Conservation (phyloP, 805 yeast species). For the Candida insectorum region DNA sequence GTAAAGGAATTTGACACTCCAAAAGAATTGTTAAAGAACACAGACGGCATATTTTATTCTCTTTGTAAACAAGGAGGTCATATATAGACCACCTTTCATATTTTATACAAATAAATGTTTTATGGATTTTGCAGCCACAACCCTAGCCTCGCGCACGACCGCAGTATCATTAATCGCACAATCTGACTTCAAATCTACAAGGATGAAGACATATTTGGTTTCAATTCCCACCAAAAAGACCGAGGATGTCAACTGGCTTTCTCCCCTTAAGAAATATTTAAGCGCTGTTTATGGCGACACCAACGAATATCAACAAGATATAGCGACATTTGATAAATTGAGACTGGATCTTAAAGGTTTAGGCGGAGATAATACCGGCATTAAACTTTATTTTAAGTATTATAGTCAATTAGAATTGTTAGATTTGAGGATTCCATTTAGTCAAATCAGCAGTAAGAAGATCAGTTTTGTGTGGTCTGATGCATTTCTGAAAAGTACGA, state of each 20-base stretch:
- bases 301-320: slow-evolving; percentile 55
- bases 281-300: slow-evolving; percentile 60
- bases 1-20: slow-evolving; percentile 39
- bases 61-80: slow-evolving; percentile 38
- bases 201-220: slow-evolving; percentile 26
- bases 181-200: too few species aligned
- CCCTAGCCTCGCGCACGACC: too few species aligned
- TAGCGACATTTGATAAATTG: slow-evolving; percentile 50
- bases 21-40: slow-evolving; percentile 24
- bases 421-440: slow-evolving; percentile 71
- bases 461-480: slow-evolving; percentile 78
- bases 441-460: slow-evolving; percentile 39
- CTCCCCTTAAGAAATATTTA: slow-evolving; percentile 57
- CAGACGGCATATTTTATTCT: slow-evolving; percentile 29
- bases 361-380: slow-evolving; percentile 40
- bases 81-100: slow-evolving; percentile 3
- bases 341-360: slow-evolving; percentile 57
- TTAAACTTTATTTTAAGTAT: slow-evolving; percentile 61
- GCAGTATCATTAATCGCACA: too few species aligned
- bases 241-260: slow-evolving; percentile 61
- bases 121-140: neutral
- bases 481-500: slow-evolving; percentile 48
- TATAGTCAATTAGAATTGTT: slow-evolving; percentile 79
- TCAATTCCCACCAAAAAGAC: slow-evolving; percentile 42
- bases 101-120: neutral